phyloP scores from a whole-genome alignment of 1,284 basidiomycete species.

The Dichomitus squalens region DNA sequence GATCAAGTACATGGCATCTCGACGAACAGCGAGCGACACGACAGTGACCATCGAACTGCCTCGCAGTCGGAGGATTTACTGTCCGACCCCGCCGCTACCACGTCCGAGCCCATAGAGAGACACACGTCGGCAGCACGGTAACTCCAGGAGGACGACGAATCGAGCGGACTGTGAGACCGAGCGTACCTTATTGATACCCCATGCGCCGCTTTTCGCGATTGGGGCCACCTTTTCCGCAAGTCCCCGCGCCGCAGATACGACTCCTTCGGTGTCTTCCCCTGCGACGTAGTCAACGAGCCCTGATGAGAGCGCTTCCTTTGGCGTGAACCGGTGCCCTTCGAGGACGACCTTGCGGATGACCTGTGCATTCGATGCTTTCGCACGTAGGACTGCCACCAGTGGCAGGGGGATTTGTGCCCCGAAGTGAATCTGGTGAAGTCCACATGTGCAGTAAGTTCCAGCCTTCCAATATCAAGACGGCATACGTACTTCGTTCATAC shows the following conservation, averaged over 20 bases:
- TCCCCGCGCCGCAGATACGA: slow-evolving; percentile 63
- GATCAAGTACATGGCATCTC: too few species aligned
- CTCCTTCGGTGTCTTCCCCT: slow-evolving; percentile 51
- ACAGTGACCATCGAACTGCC: too few species aligned
- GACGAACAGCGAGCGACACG: too few species aligned
- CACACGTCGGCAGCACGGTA: too few species aligned
- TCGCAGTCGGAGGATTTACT: too few species aligned
- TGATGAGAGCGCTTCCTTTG: slow-evolving; percentile 66
- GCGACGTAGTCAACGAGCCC: slow-evolving; percentile 79
- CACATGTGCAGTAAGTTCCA: background rate
- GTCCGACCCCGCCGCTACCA: too few species aligned
- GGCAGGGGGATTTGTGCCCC: slow-evolving; percentile 80
- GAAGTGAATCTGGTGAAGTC: slow-evolving; percentile 66
- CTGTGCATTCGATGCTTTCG: slow-evolving; percentile 65
- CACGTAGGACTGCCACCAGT: slow-evolving; percentile 66
- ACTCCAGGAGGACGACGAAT: background rate
- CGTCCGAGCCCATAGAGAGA: too few species aligned
- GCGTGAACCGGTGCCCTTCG: slow-evolving; percentile 83
- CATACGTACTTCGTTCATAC: slow-evolving; percentile 84
- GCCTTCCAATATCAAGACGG: background rate
- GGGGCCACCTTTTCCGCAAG: slow-evolving; percentile 52
- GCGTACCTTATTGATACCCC: slow-evolving; percentile 64
- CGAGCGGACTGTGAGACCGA: background rate
- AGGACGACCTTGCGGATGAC: slow-evolving; percentile 78
- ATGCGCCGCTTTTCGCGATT: slow-evolving; percentile 58